Conservation (phyloP, 306 rosid species). For the Castanospermum australe region DNA sequence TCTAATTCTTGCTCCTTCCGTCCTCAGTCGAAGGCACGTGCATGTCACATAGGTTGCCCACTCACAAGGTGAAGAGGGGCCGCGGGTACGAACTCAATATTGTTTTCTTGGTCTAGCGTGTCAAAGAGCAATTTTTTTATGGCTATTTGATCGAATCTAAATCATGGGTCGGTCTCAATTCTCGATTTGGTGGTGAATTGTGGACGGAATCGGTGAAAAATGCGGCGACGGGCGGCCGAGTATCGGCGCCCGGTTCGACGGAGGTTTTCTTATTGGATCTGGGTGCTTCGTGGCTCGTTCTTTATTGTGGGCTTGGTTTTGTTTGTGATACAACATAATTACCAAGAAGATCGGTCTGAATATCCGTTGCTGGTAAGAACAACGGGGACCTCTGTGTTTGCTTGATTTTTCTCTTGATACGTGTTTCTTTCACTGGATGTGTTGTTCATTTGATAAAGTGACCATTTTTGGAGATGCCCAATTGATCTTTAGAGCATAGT, state of each 20-base stretch:
- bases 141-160: conserved; percentile 34
- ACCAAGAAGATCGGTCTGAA: conserved; percentile 72
- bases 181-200: conserved; percentile 41
- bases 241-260: conserved; percentile 96
- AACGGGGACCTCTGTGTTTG: background rate
- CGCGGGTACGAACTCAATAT: background rate
- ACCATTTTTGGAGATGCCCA: background rate
- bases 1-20: background rate
- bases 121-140: background rate
- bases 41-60: background rate
- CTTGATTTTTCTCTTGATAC: background rate
- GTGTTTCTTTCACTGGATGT: background rate
- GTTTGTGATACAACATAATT: conserved; percentile 82
- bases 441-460: background rate
- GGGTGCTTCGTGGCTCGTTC: conserved; percentile 70
- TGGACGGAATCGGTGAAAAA: conserved; percentile 50
- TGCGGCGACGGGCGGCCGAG: conserved; percentile 98
- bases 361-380: conserved; percentile 55
- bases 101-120: conserved; percentile 14
- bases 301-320: conserved; percentile 60
- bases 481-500: conserved; percentile 3
- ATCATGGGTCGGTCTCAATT: conserved; percentile 36
- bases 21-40: background rate
- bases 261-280: conserved; percentile 92
- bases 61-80: background rate